Evolutionary conservation across 495 filamentous ascomycete genomes (phyloP), one percentile per base, ranked within the genome.

Genomic region (Daldinia bambusicola): DNA sequence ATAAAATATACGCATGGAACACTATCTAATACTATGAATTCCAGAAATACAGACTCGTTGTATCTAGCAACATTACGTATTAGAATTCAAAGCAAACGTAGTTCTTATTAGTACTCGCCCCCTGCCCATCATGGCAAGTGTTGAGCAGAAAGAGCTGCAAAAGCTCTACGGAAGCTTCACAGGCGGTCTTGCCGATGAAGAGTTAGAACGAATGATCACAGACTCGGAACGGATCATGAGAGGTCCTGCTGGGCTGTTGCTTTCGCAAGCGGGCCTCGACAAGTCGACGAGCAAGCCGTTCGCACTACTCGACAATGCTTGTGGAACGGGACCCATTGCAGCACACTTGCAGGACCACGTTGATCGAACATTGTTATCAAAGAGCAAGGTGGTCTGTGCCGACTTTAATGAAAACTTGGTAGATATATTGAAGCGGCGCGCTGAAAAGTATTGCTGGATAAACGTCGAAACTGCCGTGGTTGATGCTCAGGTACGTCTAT

Each of bases 321-420:
- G 82, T 34, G 82, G 82, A 7, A 67, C 69, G 0, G 82, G 82
- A 4, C 77, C 80, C n/a, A 74, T 82, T n/a, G 78, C 74, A 7
- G 69, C 75, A 5, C 61, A 75, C 30, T 32, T 83, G 26, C 77
- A 82, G 38, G 66, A 67, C 20, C 62, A 59, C 14, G 55, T 80
- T 16, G 55, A 73, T n/a, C 65, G 67, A 0, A 69, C 77, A 1
- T 56, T 80, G 1, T 40, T 84, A 18, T 52, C 55, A 40, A 56
- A 77, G 66, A 83, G 82, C 69, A 79, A 72, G 53, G 74, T 84
- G 26, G 45, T 81, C 5, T 80, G 78, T 34, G 77, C 79, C 5
- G 82, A 84, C 66, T 75, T 79, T 36, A 77, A 78, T 4, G 69
- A 71, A 2, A 71, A 53, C 13, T 37, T 78, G 7, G 70, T 82